These are phyloP conservation scores for Aureobasidium sp. DNA, from an alignment of 2,329 filamentous ascomycete species.

Conservation along the genomic window DNA sequence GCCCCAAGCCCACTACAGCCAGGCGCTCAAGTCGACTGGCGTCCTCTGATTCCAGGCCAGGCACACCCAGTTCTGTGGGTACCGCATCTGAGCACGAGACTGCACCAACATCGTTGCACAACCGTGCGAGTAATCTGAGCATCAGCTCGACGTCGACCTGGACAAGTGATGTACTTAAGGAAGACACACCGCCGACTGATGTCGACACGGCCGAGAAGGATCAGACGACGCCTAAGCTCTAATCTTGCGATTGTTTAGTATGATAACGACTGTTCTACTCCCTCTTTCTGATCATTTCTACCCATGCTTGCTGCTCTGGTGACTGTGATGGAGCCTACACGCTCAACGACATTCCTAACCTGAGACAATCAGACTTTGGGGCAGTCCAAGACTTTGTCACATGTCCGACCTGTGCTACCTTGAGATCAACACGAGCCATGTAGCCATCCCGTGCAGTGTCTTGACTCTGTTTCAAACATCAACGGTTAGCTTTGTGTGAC, in stretches of 20 bases:
- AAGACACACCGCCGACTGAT: slow-evolving; percentile 19
- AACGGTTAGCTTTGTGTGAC: neutral
- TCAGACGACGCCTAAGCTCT: slow-evolving; percentile 1
- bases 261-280: slow-evolving; percentile 2
- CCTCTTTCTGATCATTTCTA: neutral
- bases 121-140: slow-evolving; percentile 18
- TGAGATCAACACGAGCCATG: neutral
- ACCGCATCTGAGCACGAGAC: neutral
- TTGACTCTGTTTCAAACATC: neutral
- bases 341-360: neutral
- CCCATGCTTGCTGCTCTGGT: neutral
- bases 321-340: neutral
- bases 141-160: slow-evolving; percentile 14
- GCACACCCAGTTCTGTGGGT: neutral
- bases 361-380: neutral
- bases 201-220: slow-evolving; percentile 13
- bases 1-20: slow-evolving; percentile 7
- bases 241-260: neutral
- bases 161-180: slow-evolving; percentile 17
- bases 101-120: slow-evolving; percentile 2
- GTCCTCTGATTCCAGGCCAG: slow-evolving; percentile 11
- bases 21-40: slow-evolving; percentile 11
- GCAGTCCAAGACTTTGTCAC: neutral
- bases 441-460: neutral
- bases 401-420: neutral